Conservation (phyloP, 345 rosid species). For the Brassica juncea region DNA sequence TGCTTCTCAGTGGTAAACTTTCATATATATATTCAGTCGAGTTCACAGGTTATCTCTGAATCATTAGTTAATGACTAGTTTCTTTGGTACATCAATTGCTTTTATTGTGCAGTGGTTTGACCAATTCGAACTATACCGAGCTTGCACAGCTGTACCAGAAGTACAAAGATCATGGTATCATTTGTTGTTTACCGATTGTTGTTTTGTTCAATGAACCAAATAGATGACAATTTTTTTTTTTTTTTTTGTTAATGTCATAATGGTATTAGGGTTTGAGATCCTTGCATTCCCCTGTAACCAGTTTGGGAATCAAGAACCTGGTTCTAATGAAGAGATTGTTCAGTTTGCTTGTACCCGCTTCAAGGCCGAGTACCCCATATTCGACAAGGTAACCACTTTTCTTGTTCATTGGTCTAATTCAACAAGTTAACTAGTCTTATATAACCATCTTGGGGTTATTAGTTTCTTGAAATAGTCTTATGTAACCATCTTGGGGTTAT, state of each 20-base stretch:
- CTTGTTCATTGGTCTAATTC: neutral
- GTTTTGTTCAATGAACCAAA: neutral
- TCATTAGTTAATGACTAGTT: neutral
- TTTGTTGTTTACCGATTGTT: neutral
- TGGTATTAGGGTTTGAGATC: conserved; percentile 69
- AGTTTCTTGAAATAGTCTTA: neutral
- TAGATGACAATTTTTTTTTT: neutral
- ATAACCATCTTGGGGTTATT: neutral
- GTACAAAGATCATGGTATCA: conserved; percentile 77
- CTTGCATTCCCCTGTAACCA: conserved; percentile 94
- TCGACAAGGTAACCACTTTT: conserved; percentile 60
- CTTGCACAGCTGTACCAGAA: conserved; percentile 73
- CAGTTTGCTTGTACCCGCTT: conserved; percentile 83
- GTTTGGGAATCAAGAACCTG: conserved; percentile 87
- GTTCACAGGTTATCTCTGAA: neutral
- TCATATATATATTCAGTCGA: neutral
- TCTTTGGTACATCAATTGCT: conserved; percentile 4
- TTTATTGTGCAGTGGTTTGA: conserved; percentile 67
- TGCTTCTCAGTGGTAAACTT: conserved; percentile 79
- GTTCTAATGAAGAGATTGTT: conserved; percentile 70
- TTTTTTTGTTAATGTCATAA: neutral
- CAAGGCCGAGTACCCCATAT: conserved; percentile 90
- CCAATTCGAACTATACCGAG: conserved; percentile 90
- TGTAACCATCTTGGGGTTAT: neutral
- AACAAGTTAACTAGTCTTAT: neutral